Evolutionary conservation across 768 basidiomycete genomes (phyloP).

Genomic region (Terana coerulea): DNA sequence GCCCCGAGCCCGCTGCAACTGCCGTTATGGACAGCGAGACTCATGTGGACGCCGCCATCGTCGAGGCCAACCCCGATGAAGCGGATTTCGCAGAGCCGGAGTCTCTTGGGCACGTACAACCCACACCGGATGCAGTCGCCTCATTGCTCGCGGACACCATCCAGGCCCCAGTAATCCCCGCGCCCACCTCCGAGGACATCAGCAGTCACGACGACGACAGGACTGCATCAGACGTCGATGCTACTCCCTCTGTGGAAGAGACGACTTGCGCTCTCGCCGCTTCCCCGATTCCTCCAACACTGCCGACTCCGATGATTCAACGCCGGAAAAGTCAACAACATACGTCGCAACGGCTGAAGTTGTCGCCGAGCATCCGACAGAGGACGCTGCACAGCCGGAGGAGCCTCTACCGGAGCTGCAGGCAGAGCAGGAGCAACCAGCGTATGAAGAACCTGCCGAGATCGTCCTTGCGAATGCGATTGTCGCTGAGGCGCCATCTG

Average conservation of each 20-base stretch:
- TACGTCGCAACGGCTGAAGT: too few relatives aligned
- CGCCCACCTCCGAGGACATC: not conserved
- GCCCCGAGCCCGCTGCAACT: not conserved
- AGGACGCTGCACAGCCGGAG: too few relatives aligned
- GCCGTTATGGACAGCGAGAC: not conserved
- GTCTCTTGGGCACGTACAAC: not conserved
- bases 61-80: not conserved
- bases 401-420: not conserved
- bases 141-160: not conserved
- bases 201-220: not conserved
- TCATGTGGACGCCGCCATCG: not conserved
- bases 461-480: too few relatives aligned
- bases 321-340: too few relatives aligned
- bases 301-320: not conserved
- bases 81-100: not conserved
- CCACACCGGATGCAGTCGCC: not conserved
- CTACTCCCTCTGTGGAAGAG: not conserved
- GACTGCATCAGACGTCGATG: not conserved
- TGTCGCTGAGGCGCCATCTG: too few relatives aligned
- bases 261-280: not conserved
- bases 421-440: not conserved
- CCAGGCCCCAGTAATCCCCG: not conserved
- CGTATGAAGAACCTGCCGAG: too few relatives aligned
- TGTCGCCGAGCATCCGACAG: not conserved
- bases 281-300: not conserved